Evolutionary conservation across 306 rosid species (phyloP), one percentile per base, ranked within the genome.

Genomic region (Clitoria ternatea): DNA sequence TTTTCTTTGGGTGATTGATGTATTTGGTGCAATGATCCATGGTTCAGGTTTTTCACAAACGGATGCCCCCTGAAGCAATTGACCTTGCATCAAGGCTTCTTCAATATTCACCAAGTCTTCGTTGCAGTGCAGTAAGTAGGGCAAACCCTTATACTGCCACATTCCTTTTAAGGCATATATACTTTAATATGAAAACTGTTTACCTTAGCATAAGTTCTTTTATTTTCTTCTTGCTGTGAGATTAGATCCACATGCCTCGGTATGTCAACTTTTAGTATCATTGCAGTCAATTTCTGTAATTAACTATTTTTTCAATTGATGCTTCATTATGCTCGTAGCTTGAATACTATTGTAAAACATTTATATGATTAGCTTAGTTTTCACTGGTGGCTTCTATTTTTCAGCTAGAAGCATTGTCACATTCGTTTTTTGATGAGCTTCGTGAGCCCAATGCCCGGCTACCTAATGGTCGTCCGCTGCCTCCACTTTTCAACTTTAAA

Each of bases 1-100:
- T 29, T 4, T 48, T 19, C 6, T 29, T 18, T 32, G 44, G 61
- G 1, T 42, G 42, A 27, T 70, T 68, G 49, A 35, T 68, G 45
- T 27, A 52, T 66, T 20, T 76, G 23, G 56, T 60, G 72, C 61
- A 47, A 61, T 26, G 64, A 52, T 82, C 69, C 54, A 43, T 55
- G 72, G 48, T 77, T 81, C 80, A 94, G 98, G 90, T 94, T 75
- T 94, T 94, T 82, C 94, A 84, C 75, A 89, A 90, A 80, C 81
- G 92, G 72, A 94, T 87, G 97, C 98, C 98, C 47, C 97, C 98
- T 15, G 97, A 90, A 84, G 98, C 97, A 72, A 90, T 94, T 77
- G 98, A 94, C 82, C 97, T 94, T 73, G 89, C 97, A 62, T 90
- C 97, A 54, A 85, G 98, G 78, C 97, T 94, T 80, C 97, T 94